Evolutionary conservation across 768 basidiomycete genomes (phyloP), one percentile per base, ranked within the genome.

Genomic region (Calocybe gangraenosa): DNA sequence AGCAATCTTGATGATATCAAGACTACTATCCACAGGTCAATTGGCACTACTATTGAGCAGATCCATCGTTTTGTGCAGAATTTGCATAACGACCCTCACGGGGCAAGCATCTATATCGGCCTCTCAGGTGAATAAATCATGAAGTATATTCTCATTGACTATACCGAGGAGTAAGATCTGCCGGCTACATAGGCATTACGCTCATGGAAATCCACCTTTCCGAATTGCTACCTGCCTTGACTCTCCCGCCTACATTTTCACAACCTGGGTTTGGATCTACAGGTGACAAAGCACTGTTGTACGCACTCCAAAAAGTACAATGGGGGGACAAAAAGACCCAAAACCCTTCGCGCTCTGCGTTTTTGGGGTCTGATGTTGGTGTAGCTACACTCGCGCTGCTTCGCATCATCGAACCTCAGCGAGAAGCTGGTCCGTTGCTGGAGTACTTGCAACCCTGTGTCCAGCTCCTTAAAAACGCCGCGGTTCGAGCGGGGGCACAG

Each of bases 291-390:
- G 32, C 20, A 3, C 51, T 52, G 21, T 21, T 49, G n/a, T 17
- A 21, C 11, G 36, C 43, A 10, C 37, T 49, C 17, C 15, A 48
- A 21, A 15, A 15, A 32, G 3, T 14, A 1, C 15, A 20, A n/a
- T 18, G 25, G 14, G 38, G 36, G 32, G 36, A 37, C 15, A 10
- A 11, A 15, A 35, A 18, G 17, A 2, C 28, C 7, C 43, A 14
- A 9, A 37, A 48, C 19, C 54, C 60, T 3, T 57, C 53, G 13
- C 54, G 50, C 40, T 40, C 46, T 20, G 68, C 71, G 2, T 75
- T 73, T 49, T 56, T 74, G 31, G 74, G 71, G 47, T 73, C 69
- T 7, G 58, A 55, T 9, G 49, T 71, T 21, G 74, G 74, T 2
- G 48, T 67, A 5, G 66, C 67, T 0, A 62, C 65, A 6, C 59